A percentile compares a stretch with the other conserved stretches of the same genome.
Conservation (phyloP, 1,284 basidiomycete genomes). For the Microbotryum saponariae region DNA sequence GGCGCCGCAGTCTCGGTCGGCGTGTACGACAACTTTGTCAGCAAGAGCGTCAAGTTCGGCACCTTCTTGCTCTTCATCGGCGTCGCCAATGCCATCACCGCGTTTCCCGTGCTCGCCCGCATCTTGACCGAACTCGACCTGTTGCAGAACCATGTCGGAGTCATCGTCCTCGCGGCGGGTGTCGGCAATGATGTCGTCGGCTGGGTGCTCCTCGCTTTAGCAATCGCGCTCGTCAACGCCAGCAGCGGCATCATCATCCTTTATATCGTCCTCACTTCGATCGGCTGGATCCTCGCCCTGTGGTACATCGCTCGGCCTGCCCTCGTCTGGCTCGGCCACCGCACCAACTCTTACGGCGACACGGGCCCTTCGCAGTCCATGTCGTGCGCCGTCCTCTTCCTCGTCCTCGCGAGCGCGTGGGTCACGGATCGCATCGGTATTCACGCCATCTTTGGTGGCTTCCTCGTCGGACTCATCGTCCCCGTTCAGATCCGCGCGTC, state of each 20-base stretch:
- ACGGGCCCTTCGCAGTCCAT: conserved; percentile 63
- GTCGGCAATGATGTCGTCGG: conserved; percentile 77
- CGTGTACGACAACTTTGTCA: conserved; percentile 71
- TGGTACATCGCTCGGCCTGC: conserved; percentile 59
- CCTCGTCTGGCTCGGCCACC: conserved; percentile 50
- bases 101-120: conserved; percentile 70
- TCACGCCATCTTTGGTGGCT: conserved; percentile 48
- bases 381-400: conserved; percentile 66
- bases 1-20: conserved; percentile 74
- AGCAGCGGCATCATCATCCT: conserved; percentile 59
- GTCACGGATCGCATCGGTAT: conserved; percentile 81
- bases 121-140: conserved; percentile 65
- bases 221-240: conserved; percentile 82
- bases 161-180: conserved; percentile 85
- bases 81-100: conserved; percentile 47
- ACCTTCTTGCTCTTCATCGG: conserved; percentile 92
- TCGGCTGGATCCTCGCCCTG: conserved; percentile 74
- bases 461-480: conserved; percentile 79
- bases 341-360: conserved; percentile 65
- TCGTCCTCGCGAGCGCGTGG: conserved; percentile 71
- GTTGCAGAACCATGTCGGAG: conserved; percentile 84
- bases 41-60: conserved; percentile 55
- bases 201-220: conserved; percentile 62
- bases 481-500: conserved; percentile 73
- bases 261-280: conserved; percentile 68